These are phyloP conservation scores for Kwoniella mangroviensis DNA, from an alignment of 768 basidiomycete genomes.

Conservation along the genomic window DNA sequence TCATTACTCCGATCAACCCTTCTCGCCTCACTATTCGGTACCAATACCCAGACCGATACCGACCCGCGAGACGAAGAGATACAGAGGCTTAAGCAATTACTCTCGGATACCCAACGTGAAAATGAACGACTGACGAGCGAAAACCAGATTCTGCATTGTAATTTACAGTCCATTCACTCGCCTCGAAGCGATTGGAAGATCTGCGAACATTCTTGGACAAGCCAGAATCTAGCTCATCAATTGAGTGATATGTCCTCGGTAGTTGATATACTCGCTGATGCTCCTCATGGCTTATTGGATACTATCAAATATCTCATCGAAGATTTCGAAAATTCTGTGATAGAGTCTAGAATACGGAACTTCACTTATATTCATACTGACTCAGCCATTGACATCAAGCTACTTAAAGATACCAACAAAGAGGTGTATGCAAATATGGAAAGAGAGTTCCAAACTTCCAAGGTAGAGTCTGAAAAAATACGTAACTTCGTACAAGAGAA, in stretches of 20 bases:
- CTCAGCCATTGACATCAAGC: neutral
- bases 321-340: neutral
- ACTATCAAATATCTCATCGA: neutral
- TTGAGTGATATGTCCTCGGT: neutral
- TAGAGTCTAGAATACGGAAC: neutral
- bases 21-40: too few relatives aligned
- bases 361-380: neutral
- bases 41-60: too few relatives aligned
- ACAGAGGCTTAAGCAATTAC: too few relatives aligned
- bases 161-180: neutral
- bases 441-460: neutral
- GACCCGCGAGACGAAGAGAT: too few relatives aligned
- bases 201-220: neutral
- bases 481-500: neutral
- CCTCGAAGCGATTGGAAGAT: neutral
- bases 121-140: neutral
- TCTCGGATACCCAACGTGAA: too few relatives aligned
- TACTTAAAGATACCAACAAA: neutral
- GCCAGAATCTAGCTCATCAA: neutral
- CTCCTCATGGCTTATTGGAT: neutral
- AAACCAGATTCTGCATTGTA: neutral
- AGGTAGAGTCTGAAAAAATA: neutral
- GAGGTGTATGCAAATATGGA: neutral
- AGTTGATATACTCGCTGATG: neutral
- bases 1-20: too few relatives aligned